These are phyloP conservation scores for Atkinsonella texensis DNA, from an alignment of 2,329 filamentous ascomycete species.

Conservation along the genomic window DNA sequence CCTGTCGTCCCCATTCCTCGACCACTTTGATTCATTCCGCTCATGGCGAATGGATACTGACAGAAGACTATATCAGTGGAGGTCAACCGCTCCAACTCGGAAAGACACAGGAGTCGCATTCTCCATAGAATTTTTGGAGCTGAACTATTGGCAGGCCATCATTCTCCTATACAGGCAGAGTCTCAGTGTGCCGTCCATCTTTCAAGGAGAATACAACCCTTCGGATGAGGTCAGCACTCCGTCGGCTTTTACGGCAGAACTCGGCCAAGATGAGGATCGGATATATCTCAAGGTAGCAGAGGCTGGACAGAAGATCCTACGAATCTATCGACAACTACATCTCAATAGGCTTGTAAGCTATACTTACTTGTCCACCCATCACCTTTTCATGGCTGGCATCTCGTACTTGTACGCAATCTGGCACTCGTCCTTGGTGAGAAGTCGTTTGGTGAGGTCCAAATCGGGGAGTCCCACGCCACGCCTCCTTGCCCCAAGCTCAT, in stretches of 20 bases:
- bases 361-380: conserved; percentile 89
- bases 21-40: conserved; percentile 72
- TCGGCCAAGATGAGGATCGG: conserved; percentile 72
- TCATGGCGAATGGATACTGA: conserved; percentile 86
- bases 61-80: conserved; percentile 73
- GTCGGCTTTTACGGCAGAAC: conserved; percentile 49
- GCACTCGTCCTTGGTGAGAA: conserved; percentile 84
- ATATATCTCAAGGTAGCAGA: conserved; percentile 93
- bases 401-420: conserved; percentile 96
- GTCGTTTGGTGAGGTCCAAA: conserved; percentile 56
- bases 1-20: conserved; percentile 74
- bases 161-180: conserved; percentile 94
- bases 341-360: conserved; percentile 85
- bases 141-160: conserved; percentile 96
- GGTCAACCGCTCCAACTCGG: conserved; percentile 64
- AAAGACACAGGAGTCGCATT: conserved; percentile 78
- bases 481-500: background rate
- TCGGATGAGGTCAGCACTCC: conserved; percentile 53
- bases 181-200: conserved; percentile 69
- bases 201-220: conserved; percentile 66
- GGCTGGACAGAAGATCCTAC: conserved; percentile 83
- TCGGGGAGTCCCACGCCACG: background rate
- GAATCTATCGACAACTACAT: conserved; percentile 82
- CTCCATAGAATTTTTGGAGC: conserved; percentile 76
- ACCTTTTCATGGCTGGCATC: conserved; percentile 93